Percentiles rank a stretch among this genome's conserved stretches.
Conservation (phyloP, 1,284 basidiomycete genomes). For the Trichosporon ovoides region DNA sequence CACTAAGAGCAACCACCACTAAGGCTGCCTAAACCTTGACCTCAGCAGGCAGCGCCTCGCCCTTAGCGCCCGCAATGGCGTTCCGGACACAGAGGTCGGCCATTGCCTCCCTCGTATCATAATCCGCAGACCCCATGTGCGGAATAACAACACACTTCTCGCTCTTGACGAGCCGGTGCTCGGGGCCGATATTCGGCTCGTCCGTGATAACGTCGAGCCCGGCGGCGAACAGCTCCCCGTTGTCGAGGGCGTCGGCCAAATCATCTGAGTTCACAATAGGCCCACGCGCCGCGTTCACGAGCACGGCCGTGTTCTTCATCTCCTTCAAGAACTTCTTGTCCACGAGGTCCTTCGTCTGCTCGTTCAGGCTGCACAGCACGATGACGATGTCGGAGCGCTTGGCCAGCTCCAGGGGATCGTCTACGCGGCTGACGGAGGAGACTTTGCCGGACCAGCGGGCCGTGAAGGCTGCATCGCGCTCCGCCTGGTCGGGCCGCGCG, state of each 20-base stretch:
- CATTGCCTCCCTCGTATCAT: constrained; percentile 78
- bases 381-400: constrained; percentile 71
- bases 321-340: constrained; percentile 63
- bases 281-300: constrained; percentile 73
- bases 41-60: constrained; percentile 35
- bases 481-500: constrained; percentile 39
- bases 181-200: constrained; percentile 69
- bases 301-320: constrained; percentile 77
- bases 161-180: constrained; percentile 71
- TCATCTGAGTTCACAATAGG: constrained; percentile 83
- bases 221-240: constrained; percentile 79
- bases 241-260: constrained; percentile 68
- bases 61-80: constrained; percentile 32
- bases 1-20: not conserved
- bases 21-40: constrained; percentile 33
- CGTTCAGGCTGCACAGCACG: constrained; percentile 73
- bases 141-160: constrained; percentile 60
- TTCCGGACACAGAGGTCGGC: constrained; percentile 57
- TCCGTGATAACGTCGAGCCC: constrained; percentile 91
- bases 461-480: constrained; percentile 56
- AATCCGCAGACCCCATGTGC: constrained; percentile 84
- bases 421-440: constrained; percentile 59
- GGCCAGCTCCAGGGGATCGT: constrained; percentile 63
- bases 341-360: constrained; percentile 66
- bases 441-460: constrained; percentile 56